Evolutionary conservation across 2,329 filamentous ascomycete genomes (phyloP).

Genomic region (Alternaria sp.): DNA sequence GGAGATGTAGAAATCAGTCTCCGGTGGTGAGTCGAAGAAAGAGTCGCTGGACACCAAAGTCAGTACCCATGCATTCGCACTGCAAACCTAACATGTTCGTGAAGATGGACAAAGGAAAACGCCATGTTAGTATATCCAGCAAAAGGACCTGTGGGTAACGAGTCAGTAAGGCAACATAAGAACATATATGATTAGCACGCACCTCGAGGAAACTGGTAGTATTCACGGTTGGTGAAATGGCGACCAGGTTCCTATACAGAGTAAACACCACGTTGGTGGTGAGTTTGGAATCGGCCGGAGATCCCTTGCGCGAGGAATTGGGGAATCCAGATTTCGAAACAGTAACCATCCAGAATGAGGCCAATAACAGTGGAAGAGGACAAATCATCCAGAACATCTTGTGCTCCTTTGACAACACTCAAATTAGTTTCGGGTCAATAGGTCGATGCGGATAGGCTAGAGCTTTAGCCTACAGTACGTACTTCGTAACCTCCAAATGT

Average conservation of each 20-base stretch:
- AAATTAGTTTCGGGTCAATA: conserved; percentile 48
- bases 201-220: conserved; percentile 24
- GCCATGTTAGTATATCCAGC: conserved; percentile 49
- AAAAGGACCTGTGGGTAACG: conserved; percentile 15
- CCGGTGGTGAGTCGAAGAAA: conserved; percentile 49
- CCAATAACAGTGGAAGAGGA: conserved; percentile 25
- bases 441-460: conserved; percentile 36
- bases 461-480: conserved; percentile 46
- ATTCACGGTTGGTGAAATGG: neutral
- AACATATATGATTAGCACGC: conserved; percentile 18
- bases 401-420: conserved; percentile 36
- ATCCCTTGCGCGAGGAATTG: too few relatives aligned
- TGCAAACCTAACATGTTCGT: conserved; percentile 28
- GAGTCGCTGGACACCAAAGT: conserved; percentile 52
- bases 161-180: conserved; percentile 22
- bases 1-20: conserved; percentile 47
- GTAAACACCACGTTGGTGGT: neutral
- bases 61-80: conserved; percentile 42
- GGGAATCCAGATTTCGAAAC: too few relatives aligned
- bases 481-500: conserved; percentile 41
- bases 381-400: conserved; percentile 27
- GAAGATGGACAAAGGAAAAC: conserved; percentile 42
- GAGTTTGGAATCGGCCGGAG: neutral
- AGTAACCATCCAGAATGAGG: conserved; percentile 1
- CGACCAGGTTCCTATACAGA: neutral